Percentiles rank a stretch among this genome's conserved stretches.
These are phyloP conservation scores for Inonotus obliquus DNA, from an alignment of 1,284 basidiomycete genomes.

Conservation along the genomic window DNA sequence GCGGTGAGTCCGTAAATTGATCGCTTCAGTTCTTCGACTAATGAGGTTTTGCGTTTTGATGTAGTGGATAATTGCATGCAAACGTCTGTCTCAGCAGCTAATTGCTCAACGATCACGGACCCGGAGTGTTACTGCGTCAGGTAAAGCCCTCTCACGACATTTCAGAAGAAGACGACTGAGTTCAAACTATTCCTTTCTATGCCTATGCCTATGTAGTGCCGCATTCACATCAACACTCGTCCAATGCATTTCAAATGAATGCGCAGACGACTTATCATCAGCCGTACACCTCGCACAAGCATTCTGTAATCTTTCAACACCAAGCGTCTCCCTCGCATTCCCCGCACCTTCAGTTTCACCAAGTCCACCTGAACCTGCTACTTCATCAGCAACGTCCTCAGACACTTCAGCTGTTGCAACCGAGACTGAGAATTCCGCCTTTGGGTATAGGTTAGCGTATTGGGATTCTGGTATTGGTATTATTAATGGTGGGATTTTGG, in stretches of 20 bases:
- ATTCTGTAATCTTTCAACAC: conserved; percentile 28
- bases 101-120: conserved; percentile 27
- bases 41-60: background rate
- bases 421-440: background rate
- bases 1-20: conserved; percentile 23
- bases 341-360: conserved; percentile 18
- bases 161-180: conserved; percentile 8
- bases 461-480: too few species aligned
- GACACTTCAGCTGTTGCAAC: background rate
- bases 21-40: background rate
- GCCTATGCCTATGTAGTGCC: too few species aligned
- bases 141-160: background rate
- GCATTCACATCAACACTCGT: conserved; percentile 16
- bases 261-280: conserved; percentile 24
- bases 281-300: conserved; percentile 28
- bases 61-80: conserved; percentile 27
- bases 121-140: conserved; percentile 28
- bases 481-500: too few species aligned
- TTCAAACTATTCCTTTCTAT: conserved; percentile 14
- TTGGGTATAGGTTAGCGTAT: too few species aligned
- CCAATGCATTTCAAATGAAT: conserved; percentile 25
- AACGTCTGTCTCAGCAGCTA: conserved; percentile 24
- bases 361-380: background rate
- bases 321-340: conserved; percentile 30
- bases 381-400: background rate